Evolutionary conservation across 2,329 filamentous ascomycete species (phyloP), one percentile per base, ranked within the genome.

Genomic region (Microcyclospora tardicrescens): DNA sequence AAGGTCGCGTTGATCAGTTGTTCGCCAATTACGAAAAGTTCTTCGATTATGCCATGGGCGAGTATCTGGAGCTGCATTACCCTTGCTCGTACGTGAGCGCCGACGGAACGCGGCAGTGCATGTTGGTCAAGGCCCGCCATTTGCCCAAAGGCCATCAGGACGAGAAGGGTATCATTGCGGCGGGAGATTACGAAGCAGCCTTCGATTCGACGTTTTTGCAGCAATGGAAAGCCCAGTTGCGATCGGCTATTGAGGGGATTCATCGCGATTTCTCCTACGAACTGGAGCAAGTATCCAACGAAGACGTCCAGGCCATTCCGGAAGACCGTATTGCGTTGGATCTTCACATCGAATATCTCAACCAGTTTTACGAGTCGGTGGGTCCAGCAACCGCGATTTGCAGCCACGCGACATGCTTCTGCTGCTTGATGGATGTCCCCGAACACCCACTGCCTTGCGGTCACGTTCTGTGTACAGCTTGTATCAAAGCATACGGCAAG

Each of bases 61-160:
- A 65, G 34, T 70, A 68, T 40, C 60, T 63, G 34, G 56, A 65
- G 31, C 56, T 62, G 28, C 59, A 66, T 39, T 69, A 63, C 57
- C 66, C 64, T 5, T 72, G 68, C 41, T 60, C 62, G 33, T 67
- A 58, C 36, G 53, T 56, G 33, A 51, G 45, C 39, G 38, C 44
- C 2, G 53, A 61, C 30, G 53, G 52, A 13, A 52, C 48, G 14
- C 40, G 55, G 35, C 47, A 51, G 34, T 59, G 55, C 43, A 47
- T 47, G 47, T 43, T 56, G 10, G 54, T 58, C 27, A 56, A 57
- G 38, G 56, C 55, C 28, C 50, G 55, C 1, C 55, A 58, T 41
- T 43, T 45, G 16, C 42, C 48, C 13, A 58, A 58, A 38, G 54
- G 53, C 11, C 68, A 71, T 48, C 68, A 71, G 41, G 57, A 60